Percentiles rank a stretch among this genome's conserved stretches.
Conservation (phyloP, 2,329 filamentous ascomycete genomes). For the Trichoderma hamatum region DNA sequence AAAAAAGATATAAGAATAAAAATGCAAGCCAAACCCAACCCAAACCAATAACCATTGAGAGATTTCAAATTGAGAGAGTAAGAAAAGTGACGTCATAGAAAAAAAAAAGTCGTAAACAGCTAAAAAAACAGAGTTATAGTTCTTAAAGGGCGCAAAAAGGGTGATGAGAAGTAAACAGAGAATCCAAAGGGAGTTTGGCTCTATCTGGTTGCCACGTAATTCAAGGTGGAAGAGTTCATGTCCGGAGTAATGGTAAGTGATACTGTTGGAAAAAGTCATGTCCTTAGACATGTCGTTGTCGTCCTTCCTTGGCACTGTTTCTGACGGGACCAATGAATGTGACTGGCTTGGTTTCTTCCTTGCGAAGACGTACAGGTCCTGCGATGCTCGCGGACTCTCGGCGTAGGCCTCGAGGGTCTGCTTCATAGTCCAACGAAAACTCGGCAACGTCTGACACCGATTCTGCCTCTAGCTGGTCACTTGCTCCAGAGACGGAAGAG, state of each 20-base stretch:
- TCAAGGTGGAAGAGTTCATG: too few species aligned
- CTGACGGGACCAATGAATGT: conserved; percentile 58
- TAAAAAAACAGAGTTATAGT: conserved; percentile 19
- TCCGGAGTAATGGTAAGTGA: conserved; percentile 4
- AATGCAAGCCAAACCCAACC: conserved; percentile 10
- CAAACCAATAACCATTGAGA: conserved; percentile 6
- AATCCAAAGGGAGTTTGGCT: conserved; percentile 22
- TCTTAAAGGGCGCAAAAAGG: neutral
- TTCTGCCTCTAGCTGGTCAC: conserved; percentile 61
- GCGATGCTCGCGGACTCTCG: conserved; percentile 49
- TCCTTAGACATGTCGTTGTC: conserved; percentile 34
- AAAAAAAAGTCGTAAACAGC: conserved; percentile 16
- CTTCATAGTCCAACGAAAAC: conserved; percentile 62
- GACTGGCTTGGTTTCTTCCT: conserved; percentile 59
- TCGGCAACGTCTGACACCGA: conserved; percentile 64
- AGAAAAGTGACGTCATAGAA: neutral
- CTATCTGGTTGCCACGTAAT: too few species aligned
- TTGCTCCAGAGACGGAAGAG: conserved; percentile 61
- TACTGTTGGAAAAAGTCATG: neutral
- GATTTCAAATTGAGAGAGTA: conserved; percentile 2
- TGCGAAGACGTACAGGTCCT: conserved; percentile 53
- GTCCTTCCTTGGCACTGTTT: conserved; percentile 42
- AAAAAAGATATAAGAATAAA: conserved; percentile 19
- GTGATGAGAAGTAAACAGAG: conserved; percentile 21
- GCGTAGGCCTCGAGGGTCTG: conserved; percentile 50